These are phyloP conservation scores for Colletotrichum phormii DNA, from an alignment of 2,329 filamentous ascomycete genomes.

Conservation along the genomic window DNA sequence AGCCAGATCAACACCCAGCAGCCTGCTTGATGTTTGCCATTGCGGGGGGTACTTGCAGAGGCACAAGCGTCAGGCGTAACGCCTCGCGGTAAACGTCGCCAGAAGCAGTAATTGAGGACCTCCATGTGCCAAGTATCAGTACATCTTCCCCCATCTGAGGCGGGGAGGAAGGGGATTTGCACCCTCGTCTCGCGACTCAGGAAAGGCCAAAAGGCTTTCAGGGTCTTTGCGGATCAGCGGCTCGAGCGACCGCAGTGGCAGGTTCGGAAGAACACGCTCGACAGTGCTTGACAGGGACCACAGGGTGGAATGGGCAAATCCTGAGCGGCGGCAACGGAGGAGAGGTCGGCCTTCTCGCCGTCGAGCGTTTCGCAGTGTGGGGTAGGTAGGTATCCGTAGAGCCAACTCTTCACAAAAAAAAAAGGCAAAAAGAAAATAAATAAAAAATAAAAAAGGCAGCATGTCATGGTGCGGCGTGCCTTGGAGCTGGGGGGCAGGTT, in stretches of 20 bases:
- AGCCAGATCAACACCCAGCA: neutral
- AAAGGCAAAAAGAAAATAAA: no score
- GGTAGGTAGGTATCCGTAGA: conserved; percentile 9
- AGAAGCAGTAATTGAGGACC: conserved; percentile 18
- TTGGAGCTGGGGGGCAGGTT: neutral
- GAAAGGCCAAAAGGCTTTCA: conserved; percentile 9
- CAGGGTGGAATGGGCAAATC: conserved; percentile 16
- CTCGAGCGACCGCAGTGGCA: conserved; percentile 37
- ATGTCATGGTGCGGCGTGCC: conserved; percentile 18
- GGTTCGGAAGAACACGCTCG: conserved; percentile 8
- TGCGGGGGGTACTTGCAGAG: conserved; percentile 18
- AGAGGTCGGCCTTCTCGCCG: conserved; percentile 20
- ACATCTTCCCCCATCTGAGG: conserved; percentile 13
- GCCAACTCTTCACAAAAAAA: no score
- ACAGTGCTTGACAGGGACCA: neutral
- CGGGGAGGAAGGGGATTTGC: conserved; percentile 14
- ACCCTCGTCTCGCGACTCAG: conserved; percentile 26
- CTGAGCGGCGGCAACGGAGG: neutral
- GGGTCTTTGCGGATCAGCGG: conserved; percentile 36
- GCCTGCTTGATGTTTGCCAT: conserved; percentile 8
- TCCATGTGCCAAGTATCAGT: conserved; percentile 25
- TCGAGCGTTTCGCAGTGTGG: conserved; percentile 34
- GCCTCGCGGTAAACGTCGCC: conserved; percentile 29
- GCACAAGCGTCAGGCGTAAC: conserved; percentile 6
- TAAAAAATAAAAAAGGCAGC: conserved; percentile 1